Evolutionary conservation across 164 flowering plant genomes (phyloP), one percentile per base, ranked within the genome.

Genomic region (Cinnamomum chago): DNA sequence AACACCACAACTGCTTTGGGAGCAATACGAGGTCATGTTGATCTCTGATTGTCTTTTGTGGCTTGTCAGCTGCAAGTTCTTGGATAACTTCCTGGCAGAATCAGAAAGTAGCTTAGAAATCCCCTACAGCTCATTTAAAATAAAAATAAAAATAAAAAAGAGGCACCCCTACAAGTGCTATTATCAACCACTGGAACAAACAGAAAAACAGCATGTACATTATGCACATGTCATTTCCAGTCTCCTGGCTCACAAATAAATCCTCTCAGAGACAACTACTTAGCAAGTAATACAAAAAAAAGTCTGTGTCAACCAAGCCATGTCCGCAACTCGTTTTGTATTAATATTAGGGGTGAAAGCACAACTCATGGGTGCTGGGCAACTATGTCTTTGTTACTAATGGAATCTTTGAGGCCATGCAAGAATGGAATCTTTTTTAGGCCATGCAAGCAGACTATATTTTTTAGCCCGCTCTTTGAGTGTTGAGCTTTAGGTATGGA

Each of bases 1-100:
- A 87, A 77, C 90, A 89, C 99, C 99, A 95, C 28, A 95, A 76
- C 60, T 90, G 87, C 80, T 84, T 90, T 27, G 99, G 99, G 28
- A 95, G 90, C 75, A 87, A 71, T 55, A 86, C 71, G 30, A 90
- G 80, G 75, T 80, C 78, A 13, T 60, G 5, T 71, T 83, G 90
- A 78, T 85, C 81, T 83, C 97, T 88, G 15, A 69, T 78, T 17
- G 71, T 79, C 70, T 80, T 82, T 28, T 55, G 76, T 65, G 71
- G 72, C 47, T 81, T 74, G 14, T 76, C 85, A 30, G 80, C 87
- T 22, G 50, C 51, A 40, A 90, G 86, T 77, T 86, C 86, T 82
- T 82, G 84, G 68, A 90, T 11, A 50, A 67, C 62, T 62, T 72
- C 75, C 92, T 87, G 91, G 20, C 66, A 58, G 30, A 60, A 72